Evolutionary conservation across 2,329 filamentous ascomycete species (phyloP).

Genomic region (Pseudogymnoascus sp.): DNA sequence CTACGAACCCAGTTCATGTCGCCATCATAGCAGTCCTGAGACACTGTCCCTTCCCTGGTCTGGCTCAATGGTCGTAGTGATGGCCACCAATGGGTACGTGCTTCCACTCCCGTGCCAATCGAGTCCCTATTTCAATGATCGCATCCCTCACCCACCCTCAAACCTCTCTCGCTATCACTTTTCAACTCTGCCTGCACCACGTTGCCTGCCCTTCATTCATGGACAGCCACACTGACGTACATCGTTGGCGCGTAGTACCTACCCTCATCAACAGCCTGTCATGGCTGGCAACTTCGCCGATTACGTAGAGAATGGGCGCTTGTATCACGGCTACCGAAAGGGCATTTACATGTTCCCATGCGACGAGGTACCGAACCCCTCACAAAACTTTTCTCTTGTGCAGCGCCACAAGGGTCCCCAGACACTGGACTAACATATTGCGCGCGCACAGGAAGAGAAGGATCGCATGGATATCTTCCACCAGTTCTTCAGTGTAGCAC

Average conservation of each 20-base stretch:
- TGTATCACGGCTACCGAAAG: slow-evolving; percentile 60
- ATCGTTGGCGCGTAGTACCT: slow-evolving; percentile 2
- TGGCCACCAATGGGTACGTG: slow-evolving; percentile 27
- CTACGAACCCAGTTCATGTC: neutral
- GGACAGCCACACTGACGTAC: slow-evolving; percentile 11
- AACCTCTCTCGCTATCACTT: slow-evolving; percentile 14
- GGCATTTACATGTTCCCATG: slow-evolving; percentile 72
- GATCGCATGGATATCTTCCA: slow-evolving; percentile 78
- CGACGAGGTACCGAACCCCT: slow-evolving; percentile 54
- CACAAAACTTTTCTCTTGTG: slow-evolving; percentile 3
- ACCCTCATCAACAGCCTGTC: slow-evolving; percentile 3
- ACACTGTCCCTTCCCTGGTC: slow-evolving; percentile 5
- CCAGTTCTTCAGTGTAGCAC: slow-evolving; percentile 63
- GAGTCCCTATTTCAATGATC: slow-evolving; percentile 7
- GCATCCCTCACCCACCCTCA: neutral
- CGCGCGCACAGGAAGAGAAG: slow-evolving; percentile 51
- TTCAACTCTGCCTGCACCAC: slow-evolving; percentile 12
- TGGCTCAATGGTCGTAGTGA: slow-evolving; percentile 23
- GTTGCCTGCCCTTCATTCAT: slow-evolving; percentile 17
- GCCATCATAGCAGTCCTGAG: slow-evolving; percentile 2
- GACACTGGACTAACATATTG: slow-evolving; percentile 12
- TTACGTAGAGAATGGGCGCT: slow-evolving; percentile 58
- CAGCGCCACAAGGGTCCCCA: neutral
- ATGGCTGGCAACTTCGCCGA: slow-evolving; percentile 31
- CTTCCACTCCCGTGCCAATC: slow-evolving; percentile 1